A percentile compares a stretch with the other conserved stretches of the same genome.
These are phyloP conservation scores for Globisporangium megalacanthum DNA, from an alignment of 352 stramenopile genomes.

Conservation along the genomic window DNA sequence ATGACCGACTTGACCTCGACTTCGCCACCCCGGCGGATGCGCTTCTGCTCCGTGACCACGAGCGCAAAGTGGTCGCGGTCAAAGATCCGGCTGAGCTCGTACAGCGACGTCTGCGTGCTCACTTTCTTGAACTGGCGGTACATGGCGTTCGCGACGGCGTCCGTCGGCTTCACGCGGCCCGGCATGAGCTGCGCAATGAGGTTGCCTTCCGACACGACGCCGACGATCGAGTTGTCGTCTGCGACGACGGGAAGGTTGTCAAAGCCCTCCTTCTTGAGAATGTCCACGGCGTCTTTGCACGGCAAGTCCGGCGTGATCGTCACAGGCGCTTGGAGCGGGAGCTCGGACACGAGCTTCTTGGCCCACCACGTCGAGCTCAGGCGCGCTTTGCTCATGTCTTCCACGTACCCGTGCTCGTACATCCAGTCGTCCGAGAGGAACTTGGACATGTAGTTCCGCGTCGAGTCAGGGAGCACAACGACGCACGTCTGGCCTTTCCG, in stretches of 20 bases:
- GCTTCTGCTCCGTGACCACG: constrained; percentile 52
- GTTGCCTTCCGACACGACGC: constrained; percentile 95
- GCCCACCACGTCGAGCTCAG: constrained; percentile 93
- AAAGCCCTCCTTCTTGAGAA: constrained; percentile 90
- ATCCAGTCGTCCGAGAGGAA: constrained; percentile 95
- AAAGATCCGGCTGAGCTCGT: constrained; percentile 90
- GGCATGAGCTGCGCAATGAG: constrained; percentile 88
- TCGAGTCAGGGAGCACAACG: constrained; percentile 92
- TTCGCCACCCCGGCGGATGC: constrained; percentile 31
- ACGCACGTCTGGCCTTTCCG: constrained; percentile 90
- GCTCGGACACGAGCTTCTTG: constrained; percentile 70
- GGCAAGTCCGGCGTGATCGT: constrained; percentile 82
- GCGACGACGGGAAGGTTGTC: constrained; percentile 74
- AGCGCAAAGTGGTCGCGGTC: constrained; percentile 96
- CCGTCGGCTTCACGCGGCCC: constrained; percentile 73
- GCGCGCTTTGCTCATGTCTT: constrained; percentile 58
- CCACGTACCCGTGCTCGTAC: constrained; percentile 70
- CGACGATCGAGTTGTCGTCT: constrained; percentile 71
- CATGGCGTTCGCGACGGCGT: constrained; percentile 84
- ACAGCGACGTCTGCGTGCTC: constrained; percentile 79
- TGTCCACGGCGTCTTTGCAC: constrained; percentile 89
- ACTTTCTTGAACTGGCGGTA: constrained; percentile 94
- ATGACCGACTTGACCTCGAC: constrained; percentile 55
- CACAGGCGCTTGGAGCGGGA: constrained; percentile 72
- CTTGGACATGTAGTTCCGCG: constrained; percentile 98